Conservation (phyloP, 2,329 filamentous ascomycete species). For the Mariannaea sp. region DNA sequence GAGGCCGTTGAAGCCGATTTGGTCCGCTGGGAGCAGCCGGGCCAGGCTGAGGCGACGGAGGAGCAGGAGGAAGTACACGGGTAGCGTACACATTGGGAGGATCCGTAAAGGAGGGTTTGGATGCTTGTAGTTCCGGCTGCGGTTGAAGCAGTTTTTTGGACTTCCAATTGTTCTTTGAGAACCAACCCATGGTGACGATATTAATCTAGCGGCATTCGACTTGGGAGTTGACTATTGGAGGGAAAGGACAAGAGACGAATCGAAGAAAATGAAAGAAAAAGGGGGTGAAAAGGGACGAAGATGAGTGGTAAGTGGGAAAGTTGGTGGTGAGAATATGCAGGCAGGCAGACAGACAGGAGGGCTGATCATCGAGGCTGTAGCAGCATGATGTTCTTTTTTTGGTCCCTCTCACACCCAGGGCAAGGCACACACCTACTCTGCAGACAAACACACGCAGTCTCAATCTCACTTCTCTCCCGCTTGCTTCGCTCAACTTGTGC, state of each 20-base stretch:
- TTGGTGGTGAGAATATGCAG: background rate
- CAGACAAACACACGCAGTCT: background rate
- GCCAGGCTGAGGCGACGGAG: too few relatives aligned
- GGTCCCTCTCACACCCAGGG: background rate
- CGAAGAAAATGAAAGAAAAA: background rate
- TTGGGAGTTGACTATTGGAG: background rate
- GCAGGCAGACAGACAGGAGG: background rate
- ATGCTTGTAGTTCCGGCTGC: background rate
- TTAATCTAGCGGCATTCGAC: background rate
- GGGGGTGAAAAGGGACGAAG: background rate
- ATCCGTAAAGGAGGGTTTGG: conserved; percentile 21
- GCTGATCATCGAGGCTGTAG: background rate
- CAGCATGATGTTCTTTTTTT: background rate
- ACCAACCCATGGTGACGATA: conserved; percentile 10
- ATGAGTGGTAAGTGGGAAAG: background rate
- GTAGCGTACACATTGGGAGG: conserved; percentile 29
- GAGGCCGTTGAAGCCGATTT: conserved; percentile 8
- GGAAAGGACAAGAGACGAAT: background rate
- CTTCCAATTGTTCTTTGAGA: conserved; percentile 4
- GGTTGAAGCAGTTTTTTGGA: background rate
- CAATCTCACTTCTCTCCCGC: too few relatives aligned
- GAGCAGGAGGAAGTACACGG: conserved; percentile 4
- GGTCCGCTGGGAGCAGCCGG: background rate
- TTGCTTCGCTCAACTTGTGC: too few relatives aligned
- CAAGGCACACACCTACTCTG: background rate